Conservation (phyloP, 345 rosid genomes). For the Streptanthus diversifolius region DNA sequence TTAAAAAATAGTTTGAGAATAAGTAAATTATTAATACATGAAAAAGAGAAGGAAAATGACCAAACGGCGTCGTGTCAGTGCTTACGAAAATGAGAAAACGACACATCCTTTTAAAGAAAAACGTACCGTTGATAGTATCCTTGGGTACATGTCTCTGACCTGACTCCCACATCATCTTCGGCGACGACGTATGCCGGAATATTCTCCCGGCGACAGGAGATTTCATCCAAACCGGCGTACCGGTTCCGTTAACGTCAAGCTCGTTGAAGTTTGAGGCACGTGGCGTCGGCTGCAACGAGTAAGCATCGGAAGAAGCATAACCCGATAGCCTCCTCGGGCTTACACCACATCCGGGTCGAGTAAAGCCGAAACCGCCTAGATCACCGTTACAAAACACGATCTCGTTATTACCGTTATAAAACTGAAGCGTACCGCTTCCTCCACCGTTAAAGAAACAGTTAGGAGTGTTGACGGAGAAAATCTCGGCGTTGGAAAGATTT, state of each 20-base stretch:
- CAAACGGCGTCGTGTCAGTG: constrained; percentile 39
- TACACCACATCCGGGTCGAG: constrained; percentile 46
- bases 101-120: constrained; percentile 14
- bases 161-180: constrained; percentile 40
- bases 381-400: constrained; percentile 52
- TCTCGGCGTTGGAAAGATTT: constrained; percentile 49
- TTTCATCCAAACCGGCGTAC: constrained; percentile 39
- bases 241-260: constrained; percentile 29
- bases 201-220: constrained; percentile 40
- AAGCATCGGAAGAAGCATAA: constrained; percentile 75
- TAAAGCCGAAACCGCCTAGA: constrained; percentile 46
- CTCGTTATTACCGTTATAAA: constrained; percentile 38
- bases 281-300: constrained; percentile 54
- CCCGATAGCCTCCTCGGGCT: constrained; percentile 49
- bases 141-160: constrained; percentile 32
- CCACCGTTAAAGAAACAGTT: constrained; percentile 54
- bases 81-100: constrained; percentile 9
- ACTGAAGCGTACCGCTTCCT: constrained; percentile 48
- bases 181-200: constrained; percentile 80
- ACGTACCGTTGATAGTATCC: constrained; percentile 64
- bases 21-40: not conserved
- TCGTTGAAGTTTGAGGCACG: constrained; percentile 51
- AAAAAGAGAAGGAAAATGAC: constrained; percentile 14
- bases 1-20: not conserved
- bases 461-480: constrained; percentile 50